Evolutionary conservation across 257 asterid genomes (phyloP).

Genomic region (Ballota nigra): DNA sequence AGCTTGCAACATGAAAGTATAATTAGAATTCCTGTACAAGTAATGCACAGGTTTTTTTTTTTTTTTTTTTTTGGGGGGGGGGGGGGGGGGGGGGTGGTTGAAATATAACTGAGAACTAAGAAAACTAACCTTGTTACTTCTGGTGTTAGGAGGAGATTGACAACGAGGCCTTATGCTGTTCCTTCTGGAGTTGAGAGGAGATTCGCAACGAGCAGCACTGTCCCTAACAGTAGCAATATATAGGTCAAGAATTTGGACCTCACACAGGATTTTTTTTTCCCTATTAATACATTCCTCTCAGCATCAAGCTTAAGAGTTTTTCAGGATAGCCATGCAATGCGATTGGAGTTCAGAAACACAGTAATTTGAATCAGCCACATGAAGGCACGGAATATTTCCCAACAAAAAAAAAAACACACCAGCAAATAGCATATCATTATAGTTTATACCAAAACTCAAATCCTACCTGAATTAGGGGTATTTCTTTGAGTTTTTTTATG

Average conservation of each 20-base stretch:
- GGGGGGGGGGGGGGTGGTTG: neutral
- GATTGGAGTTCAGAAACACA: neutral
- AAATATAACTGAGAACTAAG: conserved; percentile 5
- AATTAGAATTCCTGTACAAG: conserved; percentile 10
- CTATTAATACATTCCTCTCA: neutral
- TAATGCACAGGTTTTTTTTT: neutral
- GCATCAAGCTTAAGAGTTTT: neutral
- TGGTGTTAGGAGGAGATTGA: conserved; percentile 27
- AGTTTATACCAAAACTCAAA: neutral
- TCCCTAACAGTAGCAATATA: conserved; percentile 29
- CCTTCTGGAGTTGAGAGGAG: conserved; percentile 30
- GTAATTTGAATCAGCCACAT: conserved; percentile 1
- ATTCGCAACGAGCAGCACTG: conserved; percentile 17
- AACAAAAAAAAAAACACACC: neutral
- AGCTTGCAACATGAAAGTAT: conserved; percentile 14
- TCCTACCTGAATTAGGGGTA: conserved; percentile 9
- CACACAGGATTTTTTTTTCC: neutral
- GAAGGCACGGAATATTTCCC: neutral
- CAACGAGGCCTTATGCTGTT: conserved; percentile 1
- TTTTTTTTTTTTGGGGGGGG: too few relatives aligned
- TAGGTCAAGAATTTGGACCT: conserved; percentile 17
- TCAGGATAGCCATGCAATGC: neutral
- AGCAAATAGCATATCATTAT: neutral
- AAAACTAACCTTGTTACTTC: conserved; percentile 39
- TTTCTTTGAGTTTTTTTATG: neutral